These are phyloP conservation scores for Baorangia bicolor DNA, from an alignment of 768 basidiomycete species.

Conservation along the genomic window DNA sequence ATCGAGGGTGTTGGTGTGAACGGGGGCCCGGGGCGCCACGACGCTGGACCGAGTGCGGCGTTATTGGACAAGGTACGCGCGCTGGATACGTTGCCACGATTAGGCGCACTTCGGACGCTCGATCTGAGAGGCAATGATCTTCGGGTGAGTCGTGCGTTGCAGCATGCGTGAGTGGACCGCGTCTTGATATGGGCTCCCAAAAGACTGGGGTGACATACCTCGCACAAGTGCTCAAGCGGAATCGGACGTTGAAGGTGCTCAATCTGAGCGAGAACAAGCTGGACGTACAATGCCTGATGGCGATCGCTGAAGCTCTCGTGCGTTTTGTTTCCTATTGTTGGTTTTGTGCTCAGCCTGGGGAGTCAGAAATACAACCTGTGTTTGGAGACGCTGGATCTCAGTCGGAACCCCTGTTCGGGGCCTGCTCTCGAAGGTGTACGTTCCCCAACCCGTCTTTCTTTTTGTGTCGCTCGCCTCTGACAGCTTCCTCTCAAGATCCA, in stretches of 20 bases:
- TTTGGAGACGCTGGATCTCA: slow-evolving; percentile 91
- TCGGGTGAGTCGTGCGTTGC: slow-evolving; percentile 52
- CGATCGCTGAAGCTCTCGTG: slow-evolving; percentile 88
- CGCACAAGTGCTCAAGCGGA: slow-evolving; percentile 93
- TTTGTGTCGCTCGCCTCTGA: background rate
- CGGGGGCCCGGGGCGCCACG: slow-evolving; percentile 11
- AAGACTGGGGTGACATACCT: slow-evolving; percentile 85
- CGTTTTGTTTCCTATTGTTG: slow-evolving; percentile 23
- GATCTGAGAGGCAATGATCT: slow-evolving; percentile 94
- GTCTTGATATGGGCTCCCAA: background rate
- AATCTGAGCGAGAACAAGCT: slow-evolving; percentile 95
- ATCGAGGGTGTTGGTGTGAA: background rate
- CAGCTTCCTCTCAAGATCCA: slow-evolving; percentile 51
- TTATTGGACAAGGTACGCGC: slow-evolving; percentile 86
- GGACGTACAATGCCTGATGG: slow-evolving; percentile 74
- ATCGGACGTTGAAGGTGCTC: slow-evolving; percentile 90
- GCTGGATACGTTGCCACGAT: slow-evolving; percentile 80
- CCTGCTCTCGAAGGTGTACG: slow-evolving; percentile 88
- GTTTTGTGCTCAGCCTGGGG: background rate
- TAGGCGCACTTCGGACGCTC: slow-evolving; percentile 84
- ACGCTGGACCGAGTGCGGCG: slow-evolving; percentile 65
- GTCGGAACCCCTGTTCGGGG: slow-evolving; percentile 91
- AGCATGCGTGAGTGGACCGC: background rate
- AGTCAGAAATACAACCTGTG: slow-evolving; percentile 91
- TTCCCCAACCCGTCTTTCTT: slow-evolving; percentile 6